These are phyloP conservation scores for Waltiozyma sp. DNA, from an alignment of 1,139 yeast genomes.

Conservation along the genomic window DNA sequence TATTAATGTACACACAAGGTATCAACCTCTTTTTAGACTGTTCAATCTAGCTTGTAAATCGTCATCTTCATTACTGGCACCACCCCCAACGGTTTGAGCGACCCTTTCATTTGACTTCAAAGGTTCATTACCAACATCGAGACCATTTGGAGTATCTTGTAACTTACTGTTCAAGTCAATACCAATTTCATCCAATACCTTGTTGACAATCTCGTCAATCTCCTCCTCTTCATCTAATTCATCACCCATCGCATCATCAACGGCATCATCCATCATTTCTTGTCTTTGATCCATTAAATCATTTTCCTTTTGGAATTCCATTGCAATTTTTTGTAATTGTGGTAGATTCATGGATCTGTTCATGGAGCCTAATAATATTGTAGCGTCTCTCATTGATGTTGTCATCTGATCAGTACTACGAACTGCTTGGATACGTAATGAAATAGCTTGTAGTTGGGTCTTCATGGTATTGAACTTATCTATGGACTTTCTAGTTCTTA, in stretches of 20 bases:
- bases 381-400: conserved; percentile 91
- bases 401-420: conserved; percentile 95
- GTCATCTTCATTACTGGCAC: conserved; percentile 37
- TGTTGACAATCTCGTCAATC: conserved; percentile 83
- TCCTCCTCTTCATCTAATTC: conserved; percentile 79
- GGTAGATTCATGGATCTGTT: conserved; percentile 86
- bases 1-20: no score
- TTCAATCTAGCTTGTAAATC: conserved; percentile 85
- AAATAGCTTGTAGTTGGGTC: conserved; percentile 90
- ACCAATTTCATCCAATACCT: conserved; percentile 92
- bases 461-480: conserved; percentile 89
- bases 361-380: conserved; percentile 75
- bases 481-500: conserved; percentile 72
- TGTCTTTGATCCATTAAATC: conserved; percentile 98
- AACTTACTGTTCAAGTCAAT: conserved; percentile 64
- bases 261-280: conserved; percentile 97
- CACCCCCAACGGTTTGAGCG: conserved; percentile 42
- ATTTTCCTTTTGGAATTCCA: conserved; percentile 89
- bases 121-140: conserved; percentile 25
- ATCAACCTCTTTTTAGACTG: conserved; percentile 49
- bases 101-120: conserved; percentile 25
- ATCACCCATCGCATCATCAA: conserved; percentile 89
- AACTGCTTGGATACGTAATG: conserved; percentile 82
- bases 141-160: conserved; percentile 55
- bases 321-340: conserved; percentile 77